A percentile compares a stretch with the other conserved stretches of the same genome.
phyloP scores from a whole-genome alignment of 495 filamentous ascomycete genomes.

The Hyphodiscus hymeniophilus region DNA sequence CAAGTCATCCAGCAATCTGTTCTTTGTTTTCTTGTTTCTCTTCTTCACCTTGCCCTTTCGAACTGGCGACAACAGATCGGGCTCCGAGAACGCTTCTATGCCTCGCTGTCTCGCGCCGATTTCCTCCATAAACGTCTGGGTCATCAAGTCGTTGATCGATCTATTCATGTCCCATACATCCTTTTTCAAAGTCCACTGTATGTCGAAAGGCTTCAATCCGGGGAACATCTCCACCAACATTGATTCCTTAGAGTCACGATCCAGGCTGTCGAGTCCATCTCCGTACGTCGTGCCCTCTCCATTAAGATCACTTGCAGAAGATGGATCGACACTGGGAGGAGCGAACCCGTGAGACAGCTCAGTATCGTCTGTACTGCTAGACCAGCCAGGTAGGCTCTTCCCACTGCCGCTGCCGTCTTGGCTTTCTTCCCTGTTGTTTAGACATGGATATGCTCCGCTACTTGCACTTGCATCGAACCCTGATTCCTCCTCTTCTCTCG shows the following conservation, averaged over 20 bases:
- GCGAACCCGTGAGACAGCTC: slow-evolving; percentile 11
- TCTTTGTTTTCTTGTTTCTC: slow-evolving; percentile 8
- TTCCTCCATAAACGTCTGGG: slow-evolving; percentile 61
- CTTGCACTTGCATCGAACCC: slow-evolving; percentile 76
- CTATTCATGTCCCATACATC: slow-evolving; percentile 51
- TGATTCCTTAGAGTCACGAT: slow-evolving; percentile 46
- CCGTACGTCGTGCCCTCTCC: slow-evolving; percentile 4
- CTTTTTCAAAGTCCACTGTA: slow-evolving; percentile 58
- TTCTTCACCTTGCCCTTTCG: slow-evolving; percentile 38
- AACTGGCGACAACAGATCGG: slow-evolving; percentile 24
- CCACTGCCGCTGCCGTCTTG: slow-evolving; percentile 14
- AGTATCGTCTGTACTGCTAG: slow-evolving; percentile 15
- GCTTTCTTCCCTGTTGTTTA: slow-evolving; percentile 3
- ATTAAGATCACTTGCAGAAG: slow-evolving; percentile 9
- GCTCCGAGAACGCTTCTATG: slow-evolving; percentile 66
- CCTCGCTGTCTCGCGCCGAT: slow-evolving; percentile 54
- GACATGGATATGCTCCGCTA: slow-evolving; percentile 27
- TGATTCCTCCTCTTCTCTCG: slow-evolving; percentile 54
- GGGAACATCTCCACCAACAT: slow-evolving; percentile 64
- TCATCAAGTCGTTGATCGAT: slow-evolving; percentile 77
- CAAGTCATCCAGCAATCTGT: slow-evolving; percentile 3
- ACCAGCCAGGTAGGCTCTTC: slow-evolving; percentile 14
- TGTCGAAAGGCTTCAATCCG: slow-evolving; percentile 49
- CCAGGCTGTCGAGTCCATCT: slow-evolving; percentile 35
- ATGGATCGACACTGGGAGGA: slow-evolving; percentile 25